Evolutionary conservation across 139 green algal genomes (phyloP).

Genomic region (Chlorella sp.): DNA sequence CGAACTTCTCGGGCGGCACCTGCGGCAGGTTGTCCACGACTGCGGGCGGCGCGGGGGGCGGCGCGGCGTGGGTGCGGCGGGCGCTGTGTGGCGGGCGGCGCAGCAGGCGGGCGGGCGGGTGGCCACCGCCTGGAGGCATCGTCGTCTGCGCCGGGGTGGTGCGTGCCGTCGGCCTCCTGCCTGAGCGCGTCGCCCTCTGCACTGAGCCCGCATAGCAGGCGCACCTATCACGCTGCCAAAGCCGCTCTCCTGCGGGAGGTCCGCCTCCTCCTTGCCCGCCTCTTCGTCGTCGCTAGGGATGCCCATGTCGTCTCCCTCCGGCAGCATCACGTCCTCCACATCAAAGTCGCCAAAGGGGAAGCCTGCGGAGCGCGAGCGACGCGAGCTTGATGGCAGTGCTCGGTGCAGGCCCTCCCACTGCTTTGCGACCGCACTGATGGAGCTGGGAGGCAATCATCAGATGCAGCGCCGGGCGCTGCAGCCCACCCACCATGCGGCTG

Average conservation of each 20-base stretch:
- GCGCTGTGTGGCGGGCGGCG: no score
- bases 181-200: no score
- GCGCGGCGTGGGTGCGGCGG: no score
- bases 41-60: conserved; percentile 36
- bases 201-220: no score
- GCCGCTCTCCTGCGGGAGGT: conserved; percentile 84
- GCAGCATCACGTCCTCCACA: conserved; percentile 86
- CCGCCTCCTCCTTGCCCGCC: conserved; percentile 82
- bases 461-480: background rate
- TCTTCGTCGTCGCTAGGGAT: conserved; percentile 78
- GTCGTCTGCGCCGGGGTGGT: no score
- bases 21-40: conserved; percentile 94
- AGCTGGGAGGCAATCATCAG: background rate
- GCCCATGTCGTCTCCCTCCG: conserved; percentile 86
- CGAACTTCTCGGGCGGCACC: conserved; percentile 89
- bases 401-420: no score
- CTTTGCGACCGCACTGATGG: background rate
- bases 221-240: conserved; percentile 93
- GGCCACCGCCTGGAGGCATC: no score
- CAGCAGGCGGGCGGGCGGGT: no score
- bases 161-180: no score
- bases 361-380: conserved; percentile 66
- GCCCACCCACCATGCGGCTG: no score
- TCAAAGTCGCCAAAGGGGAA: conserved; percentile 87
- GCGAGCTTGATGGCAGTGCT: no score